Evolutionary conservation across 495 filamentous ascomycete species (phyloP), one percentile per base, ranked within the genome.

Genomic region (Penicillium parvum): DNA sequence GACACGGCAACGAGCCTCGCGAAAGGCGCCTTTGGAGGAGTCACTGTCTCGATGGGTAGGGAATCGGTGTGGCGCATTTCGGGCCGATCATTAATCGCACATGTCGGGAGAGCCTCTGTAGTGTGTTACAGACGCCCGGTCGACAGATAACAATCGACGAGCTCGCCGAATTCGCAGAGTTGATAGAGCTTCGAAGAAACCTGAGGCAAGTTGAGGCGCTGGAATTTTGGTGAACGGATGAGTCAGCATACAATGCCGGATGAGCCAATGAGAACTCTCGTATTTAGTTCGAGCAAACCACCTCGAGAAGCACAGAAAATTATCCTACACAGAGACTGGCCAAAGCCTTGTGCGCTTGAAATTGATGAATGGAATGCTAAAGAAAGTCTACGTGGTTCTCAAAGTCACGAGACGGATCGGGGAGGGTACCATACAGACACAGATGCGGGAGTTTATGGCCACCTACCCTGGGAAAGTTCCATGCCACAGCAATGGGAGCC

Each of bases 61-160:
- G 45, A 49, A 33, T 40, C 53, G 60, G 42, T 52, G 57, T 61
- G 61, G 56, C 49, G 53, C 68, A 71, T 71, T 40, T 65, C 68
- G 66, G 52, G 46, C 42, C 42, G 39, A 32, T 61, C 53, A 63
- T 32, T 35, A 39, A 44, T 25, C 27, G n/a, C 30, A 43, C 60
- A 64, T 62, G 38, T 40, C 53, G 34, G 10, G 30, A 19, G 7
- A 26, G 25, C 33, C 19, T 16, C 18, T 16, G 22, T 7, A 33
- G 26, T 22, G 21, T 29, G 21, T 6, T 28, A 21, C 17, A 20
- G 14, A 44, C 7, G 4, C 14, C n/a, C 10, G 26, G 11, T n/a
- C n/a, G n/a, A n/a, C 14, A 29, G 22, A 22, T 19, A 19, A 30
- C 30, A 14, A 30, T 5, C 21, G 7, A n/a, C 32, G 8, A 14